phyloP scores from a whole-genome alignment of 2,329 filamentous ascomycete species.

The Aureobasidium lini region DNA sequence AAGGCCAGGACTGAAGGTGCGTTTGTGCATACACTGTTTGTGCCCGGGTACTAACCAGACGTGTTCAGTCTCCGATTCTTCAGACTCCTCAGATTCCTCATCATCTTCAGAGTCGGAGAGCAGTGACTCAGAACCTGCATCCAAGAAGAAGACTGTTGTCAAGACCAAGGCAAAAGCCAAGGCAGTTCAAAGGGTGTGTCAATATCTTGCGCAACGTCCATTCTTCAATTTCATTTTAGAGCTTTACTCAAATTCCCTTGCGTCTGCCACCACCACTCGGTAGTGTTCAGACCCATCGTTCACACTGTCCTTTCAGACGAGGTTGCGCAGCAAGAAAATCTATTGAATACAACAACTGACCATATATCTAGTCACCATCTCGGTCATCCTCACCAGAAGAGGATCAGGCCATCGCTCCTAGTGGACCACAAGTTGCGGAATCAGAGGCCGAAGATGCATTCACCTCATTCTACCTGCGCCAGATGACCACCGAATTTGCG shows the following conservation, averaged over 20 bases:
- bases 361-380: neutral
- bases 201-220: neutral
- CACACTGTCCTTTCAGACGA: too few relatives aligned
- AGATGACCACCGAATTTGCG: constrained; percentile 61
- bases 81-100: constrained; percentile 1
- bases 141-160: neutral
- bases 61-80: neutral
- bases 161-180: neutral
- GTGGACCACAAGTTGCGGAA: neutral
- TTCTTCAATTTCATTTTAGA: neutral
- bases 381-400: constrained; percentile 1
- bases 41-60: neutral
- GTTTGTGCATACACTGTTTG: neutral
- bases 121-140: neutral
- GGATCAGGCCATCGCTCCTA: neutral
- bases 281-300: too few relatives aligned
- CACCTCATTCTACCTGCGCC: constrained; percentile 60
- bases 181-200: neutral
- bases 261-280: too few relatives aligned
- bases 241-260: too few relatives aligned
- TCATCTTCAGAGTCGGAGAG: constrained; percentile 5
- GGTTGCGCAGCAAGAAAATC: neutral
- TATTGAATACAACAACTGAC: neutral
- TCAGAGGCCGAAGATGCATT: constrained; percentile 37
- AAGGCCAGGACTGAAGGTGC: constrained; percentile 9